Percentiles rank a stretch among this genome's conserved stretches.
Conservation (phyloP, 75 land plant species). For the Sequoia sempervirens region DNA sequence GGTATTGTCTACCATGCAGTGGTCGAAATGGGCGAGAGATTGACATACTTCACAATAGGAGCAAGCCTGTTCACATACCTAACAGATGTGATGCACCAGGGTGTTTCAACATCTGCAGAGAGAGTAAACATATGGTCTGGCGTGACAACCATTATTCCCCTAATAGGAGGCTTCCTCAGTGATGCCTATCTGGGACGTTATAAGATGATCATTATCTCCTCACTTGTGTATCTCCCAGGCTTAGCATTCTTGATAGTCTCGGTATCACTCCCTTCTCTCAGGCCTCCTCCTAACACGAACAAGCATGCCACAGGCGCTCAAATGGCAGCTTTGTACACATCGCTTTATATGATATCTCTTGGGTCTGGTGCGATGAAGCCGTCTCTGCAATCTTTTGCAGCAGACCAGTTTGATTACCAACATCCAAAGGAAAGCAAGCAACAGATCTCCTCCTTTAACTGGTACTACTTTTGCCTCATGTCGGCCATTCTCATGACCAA, state of each 20-base stretch:
- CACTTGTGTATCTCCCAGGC: slow-evolving; percentile 19
- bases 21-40: slow-evolving; percentile 15
- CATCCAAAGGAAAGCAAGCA: neutral
- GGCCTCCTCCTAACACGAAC: no score
- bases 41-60: slow-evolving; percentile 17
- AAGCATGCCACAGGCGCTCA: neutral
- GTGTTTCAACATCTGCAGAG: slow-evolving; percentile 5
- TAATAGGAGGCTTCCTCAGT: slow-evolving; percentile 18
- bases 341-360: neutral
- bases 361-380: neutral
- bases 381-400: neutral
- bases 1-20: slow-evolving; percentile 1
- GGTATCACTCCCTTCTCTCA: no score
- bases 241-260: no score
- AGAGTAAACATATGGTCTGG: slow-evolving; percentile 24
- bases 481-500: neutral
- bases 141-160: slow-evolving; percentile 10
- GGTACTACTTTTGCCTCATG: neutral
- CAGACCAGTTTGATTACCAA: neutral
- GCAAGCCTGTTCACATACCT: slow-evolving; percentile 16
- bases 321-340: neutral
- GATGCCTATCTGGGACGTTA: slow-evolving; percentile 17
- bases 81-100: slow-evolving; percentile 15
- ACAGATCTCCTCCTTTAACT: neutral
- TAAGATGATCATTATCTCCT: slow-evolving; percentile 12